Base-by-base conservation (phyloP, 345 rosid genomes). In the Adansonia digitata region DNA sequence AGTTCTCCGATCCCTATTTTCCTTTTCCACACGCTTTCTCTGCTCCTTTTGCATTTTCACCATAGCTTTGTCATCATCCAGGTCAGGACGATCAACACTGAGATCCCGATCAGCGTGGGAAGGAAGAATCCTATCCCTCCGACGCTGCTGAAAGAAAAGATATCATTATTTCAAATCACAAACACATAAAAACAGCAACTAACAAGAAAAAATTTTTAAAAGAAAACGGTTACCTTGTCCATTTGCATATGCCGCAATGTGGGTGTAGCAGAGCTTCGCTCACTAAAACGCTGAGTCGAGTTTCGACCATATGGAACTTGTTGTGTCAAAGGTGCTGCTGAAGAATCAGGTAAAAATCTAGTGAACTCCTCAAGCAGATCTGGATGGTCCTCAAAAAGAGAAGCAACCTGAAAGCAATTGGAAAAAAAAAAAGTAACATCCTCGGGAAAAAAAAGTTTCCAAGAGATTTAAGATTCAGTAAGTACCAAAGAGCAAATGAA, bases 311-410 rank as follows among this genome's bases (percentile, higher is more conserved):
- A 83, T n/a, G 85, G 88, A 76, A 74, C 84, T 68, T 74, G 74
- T 66, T 83, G 81, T 40, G 88, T 73, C 74, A 81, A 76, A 74
- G 91, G 80, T 40, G 87, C 60, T 40, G 83, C 88, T 24, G 93
- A 93, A 73, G 83, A 46, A 81, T 90, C 92, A 1, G 97, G 98
- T 64, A 93, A 86, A 81, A 90, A 93, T 80, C 88, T 85, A 26
- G 88, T 82, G 82, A 95, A 95, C 83, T 93, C 97, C 29, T 90
- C 97, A 52, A 95, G 96, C 83, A 93, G 84, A 86, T 95, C 99
- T 26, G 78, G 61, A 76, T 93, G 98, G 78, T 90, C 89, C 71
- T 85, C 87, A 85, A 95, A 90, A 65, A 95, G 96, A 68, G 71
- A 27, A 46, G 94, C 88, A 22, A 95, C 99, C 99, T 95, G 78